Percentiles rank a stretch among this genome's conserved stretches.
phyloP scores from a whole-genome alignment of 805 yeast species.

The Ogataea paradorogensis region DNA sequence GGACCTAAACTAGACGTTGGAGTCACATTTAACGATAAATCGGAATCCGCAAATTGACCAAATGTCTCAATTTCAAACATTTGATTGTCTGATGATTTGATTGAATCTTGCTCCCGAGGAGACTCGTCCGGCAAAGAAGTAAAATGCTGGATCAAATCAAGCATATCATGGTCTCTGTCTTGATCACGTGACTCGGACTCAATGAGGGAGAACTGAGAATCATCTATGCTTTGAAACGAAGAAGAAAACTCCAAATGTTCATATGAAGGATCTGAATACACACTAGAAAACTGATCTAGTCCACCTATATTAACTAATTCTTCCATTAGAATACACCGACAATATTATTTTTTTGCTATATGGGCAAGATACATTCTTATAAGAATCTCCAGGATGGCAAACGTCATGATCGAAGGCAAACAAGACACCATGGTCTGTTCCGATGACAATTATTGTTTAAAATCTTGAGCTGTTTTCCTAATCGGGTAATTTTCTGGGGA shows the following conservation, averaged over 20 bases:
- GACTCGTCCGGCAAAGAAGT: conserved; percentile 6
- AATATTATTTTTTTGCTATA: not conserved
- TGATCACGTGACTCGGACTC: not conserved
- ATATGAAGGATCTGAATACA: not conserved
- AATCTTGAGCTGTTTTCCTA: conserved; percentile 4
- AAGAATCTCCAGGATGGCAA: conserved; percentile 1
- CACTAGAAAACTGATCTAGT: conserved; percentile 4
- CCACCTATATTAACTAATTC: conserved; percentile 6
- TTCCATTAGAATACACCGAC: conserved; percentile 1
- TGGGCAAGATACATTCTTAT: not conserved
- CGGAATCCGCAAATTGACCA: conserved; percentile 5
- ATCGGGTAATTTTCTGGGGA: conserved; percentile 6
- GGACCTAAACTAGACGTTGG: conserved; percentile 13
- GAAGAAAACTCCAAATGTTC: conserved; percentile 7
- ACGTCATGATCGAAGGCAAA: not conserved
- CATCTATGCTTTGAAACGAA: conserved; percentile 5
- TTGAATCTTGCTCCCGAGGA: conserved; percentile 9
- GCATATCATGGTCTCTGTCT: conserved; percentile 7
- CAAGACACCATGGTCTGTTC: no score
- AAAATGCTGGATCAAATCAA: conserved; percentile 8
- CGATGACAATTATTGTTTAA: not conserved
- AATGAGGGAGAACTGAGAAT: not conserved
- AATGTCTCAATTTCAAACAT: conserved; percentile 13
- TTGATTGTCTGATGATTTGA: conserved; percentile 12
- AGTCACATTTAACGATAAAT: conserved; percentile 7